These are phyloP conservation scores for Suillus weaverae DNA, from an alignment of 768 basidiomycete species.

Conservation along the genomic window DNA sequence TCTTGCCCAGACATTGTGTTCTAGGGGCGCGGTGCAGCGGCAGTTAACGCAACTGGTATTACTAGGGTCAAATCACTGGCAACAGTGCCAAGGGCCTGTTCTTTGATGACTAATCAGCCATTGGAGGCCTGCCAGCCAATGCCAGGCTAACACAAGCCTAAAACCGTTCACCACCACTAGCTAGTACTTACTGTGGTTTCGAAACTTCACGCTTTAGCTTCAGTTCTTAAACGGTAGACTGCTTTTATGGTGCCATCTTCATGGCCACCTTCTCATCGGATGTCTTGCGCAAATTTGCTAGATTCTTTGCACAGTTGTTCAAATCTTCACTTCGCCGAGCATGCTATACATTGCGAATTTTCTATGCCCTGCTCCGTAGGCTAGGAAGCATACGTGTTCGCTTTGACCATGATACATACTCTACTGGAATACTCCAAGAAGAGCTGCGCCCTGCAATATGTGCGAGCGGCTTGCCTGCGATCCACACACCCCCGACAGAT, in stretches of 20 bases:
- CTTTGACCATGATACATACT: neutral
- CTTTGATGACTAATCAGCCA: neutral
- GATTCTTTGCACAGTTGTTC: neutral
- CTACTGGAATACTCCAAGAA: neutral
- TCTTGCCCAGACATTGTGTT: slow-evolving; percentile 53
- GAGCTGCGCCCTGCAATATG: neutral
- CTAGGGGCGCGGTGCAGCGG: neutral
- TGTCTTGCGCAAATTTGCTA: neutral
- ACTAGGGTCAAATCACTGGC: neutral
- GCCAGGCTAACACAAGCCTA: neutral
- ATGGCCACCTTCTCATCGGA: neutral
- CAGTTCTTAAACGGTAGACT: neutral
- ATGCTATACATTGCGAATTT: neutral
- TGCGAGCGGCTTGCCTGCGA: neutral
- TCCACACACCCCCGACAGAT: neutral
- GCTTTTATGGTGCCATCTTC: neutral
- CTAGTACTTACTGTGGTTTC: neutral
- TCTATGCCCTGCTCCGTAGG: neutral
- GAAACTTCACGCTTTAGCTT: neutral
- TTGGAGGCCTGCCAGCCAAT: too few relatives aligned
- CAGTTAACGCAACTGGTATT: neutral
- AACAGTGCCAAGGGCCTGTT: neutral
- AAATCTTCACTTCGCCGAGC: neutral
- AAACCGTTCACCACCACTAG: neutral
- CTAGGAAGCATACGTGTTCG: neutral